These are phyloP conservation scores for Bjerkandera adusta DNA, from an alignment of 1,284 basidiomycete genomes.

Conservation along the genomic window DNA sequence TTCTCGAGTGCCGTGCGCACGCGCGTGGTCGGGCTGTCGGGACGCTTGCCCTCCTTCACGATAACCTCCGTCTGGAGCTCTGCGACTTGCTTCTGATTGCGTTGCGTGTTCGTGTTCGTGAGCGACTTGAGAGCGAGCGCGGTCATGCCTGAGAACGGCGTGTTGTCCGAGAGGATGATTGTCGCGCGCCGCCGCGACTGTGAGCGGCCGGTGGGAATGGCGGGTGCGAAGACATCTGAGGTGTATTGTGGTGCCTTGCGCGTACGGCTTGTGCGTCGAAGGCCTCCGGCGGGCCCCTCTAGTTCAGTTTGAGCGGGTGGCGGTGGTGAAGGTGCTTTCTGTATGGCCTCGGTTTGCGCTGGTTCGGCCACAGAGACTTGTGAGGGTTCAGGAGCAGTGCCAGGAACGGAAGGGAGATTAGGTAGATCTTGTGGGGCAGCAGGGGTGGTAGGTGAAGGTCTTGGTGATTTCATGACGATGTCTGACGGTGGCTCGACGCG, in stretches of 20 bases:
- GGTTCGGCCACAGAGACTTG: no score
- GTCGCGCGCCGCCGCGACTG: constrained; percentile 39
- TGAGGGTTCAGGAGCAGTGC: no score
- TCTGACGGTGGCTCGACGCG: neutral
- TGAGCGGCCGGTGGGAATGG: constrained; percentile 30
- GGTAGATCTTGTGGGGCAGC: neutral
- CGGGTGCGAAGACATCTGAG: constrained; percentile 36
- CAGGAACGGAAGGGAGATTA: no score
- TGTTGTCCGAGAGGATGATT: constrained; percentile 36
- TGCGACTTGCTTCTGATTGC: constrained; percentile 63
- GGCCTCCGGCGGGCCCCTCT: constrained; percentile 2
- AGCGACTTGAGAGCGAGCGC: constrained; percentile 64
- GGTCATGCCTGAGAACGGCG: constrained; percentile 59
- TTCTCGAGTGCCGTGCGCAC: constrained; percentile 70
- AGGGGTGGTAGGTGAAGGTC: neutral
- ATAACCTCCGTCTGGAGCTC: constrained; percentile 66
- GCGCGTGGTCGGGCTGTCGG: constrained; percentile 78
- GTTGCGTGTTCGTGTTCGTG: constrained; percentile 66
- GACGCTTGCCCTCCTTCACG: constrained; percentile 65
- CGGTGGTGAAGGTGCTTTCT: neutral
- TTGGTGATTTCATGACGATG: neutral
- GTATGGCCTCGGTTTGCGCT: no score
- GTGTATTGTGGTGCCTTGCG: constrained; percentile 43
- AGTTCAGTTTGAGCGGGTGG: constrained; percentile 4
- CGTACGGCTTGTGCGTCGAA: constrained; percentile 50